A percentile compares a stretch with the other conserved stretches of the same genome.
These are phyloP conservation scores for Kwoniella dendrophila DNA, from an alignment of 768 basidiomycete species.

Conservation along the genomic window DNA sequence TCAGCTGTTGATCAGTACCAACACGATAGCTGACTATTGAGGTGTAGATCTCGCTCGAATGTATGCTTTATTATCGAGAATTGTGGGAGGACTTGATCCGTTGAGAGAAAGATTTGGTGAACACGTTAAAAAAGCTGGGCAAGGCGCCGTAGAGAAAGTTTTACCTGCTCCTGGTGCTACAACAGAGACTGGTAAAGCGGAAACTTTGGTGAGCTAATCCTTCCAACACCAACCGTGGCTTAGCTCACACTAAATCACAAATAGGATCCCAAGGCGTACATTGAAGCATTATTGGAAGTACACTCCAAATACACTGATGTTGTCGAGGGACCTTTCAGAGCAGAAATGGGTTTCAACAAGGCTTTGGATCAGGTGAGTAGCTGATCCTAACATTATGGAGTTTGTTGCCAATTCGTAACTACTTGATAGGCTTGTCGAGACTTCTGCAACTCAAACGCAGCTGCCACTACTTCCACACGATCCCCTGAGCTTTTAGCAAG, in stretches of 20 bases:
- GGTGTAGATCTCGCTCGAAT: constrained; percentile 81
- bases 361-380: constrained; percentile 68
- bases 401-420: background rate
- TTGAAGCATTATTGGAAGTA: constrained; percentile 87
- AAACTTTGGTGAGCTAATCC: constrained; percentile 61
- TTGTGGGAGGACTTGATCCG: constrained; percentile 86
- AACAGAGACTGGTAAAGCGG: constrained; percentile 61
- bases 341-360: constrained; percentile 90
- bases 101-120: constrained; percentile 89
- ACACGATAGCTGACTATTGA: constrained; percentile 3
- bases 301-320: constrained; percentile 89
- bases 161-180: constrained; percentile 54
- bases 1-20: background rate
- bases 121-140: constrained; percentile 88
- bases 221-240: background rate
- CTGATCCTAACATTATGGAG: background rate
- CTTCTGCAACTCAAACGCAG: constrained; percentile 90
- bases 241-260: constrained; percentile 12
- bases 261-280: constrained; percentile 86
- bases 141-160: constrained; percentile 75
- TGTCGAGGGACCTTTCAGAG: constrained; percentile 82
- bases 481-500: constrained; percentile 91
- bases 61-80: constrained; percentile 88
- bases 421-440: constrained; percentile 78
- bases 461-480: constrained; percentile 71